Base-by-base conservation (phyloP, 2,329 filamentous ascomycete genomes). In the Aspergillus aculeatinus region DNA sequence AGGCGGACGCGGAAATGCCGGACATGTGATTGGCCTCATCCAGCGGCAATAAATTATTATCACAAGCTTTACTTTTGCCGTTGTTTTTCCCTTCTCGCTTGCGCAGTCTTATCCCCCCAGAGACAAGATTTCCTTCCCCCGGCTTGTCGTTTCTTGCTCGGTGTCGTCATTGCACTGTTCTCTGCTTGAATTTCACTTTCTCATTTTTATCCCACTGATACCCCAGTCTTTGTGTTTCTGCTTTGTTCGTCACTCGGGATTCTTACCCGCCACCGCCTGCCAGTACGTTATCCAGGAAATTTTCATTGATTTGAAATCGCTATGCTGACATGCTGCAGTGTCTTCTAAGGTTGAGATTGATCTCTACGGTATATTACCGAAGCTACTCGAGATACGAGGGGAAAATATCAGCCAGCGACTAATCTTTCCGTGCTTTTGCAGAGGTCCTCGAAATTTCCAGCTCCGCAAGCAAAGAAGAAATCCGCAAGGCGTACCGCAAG, bases 401-500 rank as follows among this genome's bases (percentile, higher is more conserved):
- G 5, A 39, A 4, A 25, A 25, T 12, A 23, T 27, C 35, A 12
- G 31, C 14, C 5, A 42, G 42, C 16, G 27, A 56, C 57, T 67
- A 54, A 68, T 23, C 4, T 35, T 35, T 35, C 11, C 51, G 19
- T 51, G 56, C 35, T 53, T 25, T 57, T 64, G 59, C 72, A 96
- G 93, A 89, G 80, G 83, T 96, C 69, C 87, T 98, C 63, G 89
- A 87, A 61, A 85, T 98, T 69, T 81, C 88, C 55, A 89, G 84
- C 74, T 80, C 80, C 63, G 90, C 93, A 55, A 87, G 83, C 63
- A 88, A 89, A 70, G 86, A 89, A 58, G 90, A 96, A 70, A 90
- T 98, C 79, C 96, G 95, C 77, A 96, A 96, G 79, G 93, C 93
- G 63, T 97, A 97, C 80, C 90, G 94, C 80, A 97, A 96, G 85